Conservation (phyloP, 139 green algal genomes). For the Micractinium conductrix region DNA sequence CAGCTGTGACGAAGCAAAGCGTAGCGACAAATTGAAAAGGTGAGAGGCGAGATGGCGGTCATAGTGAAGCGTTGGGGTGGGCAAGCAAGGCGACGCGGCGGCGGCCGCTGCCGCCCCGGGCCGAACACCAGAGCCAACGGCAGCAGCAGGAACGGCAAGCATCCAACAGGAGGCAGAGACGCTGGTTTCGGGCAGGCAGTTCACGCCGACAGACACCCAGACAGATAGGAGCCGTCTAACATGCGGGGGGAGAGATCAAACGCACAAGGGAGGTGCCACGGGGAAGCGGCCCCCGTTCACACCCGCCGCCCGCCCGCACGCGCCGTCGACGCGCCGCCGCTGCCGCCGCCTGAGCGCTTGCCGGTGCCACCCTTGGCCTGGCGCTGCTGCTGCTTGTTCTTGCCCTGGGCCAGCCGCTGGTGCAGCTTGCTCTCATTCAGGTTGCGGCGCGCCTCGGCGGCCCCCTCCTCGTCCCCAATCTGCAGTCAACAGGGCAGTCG, state of each 20-base stretch:
- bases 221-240: no score
- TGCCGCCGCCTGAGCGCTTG: constrained; percentile 14
- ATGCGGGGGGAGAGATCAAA: background rate
- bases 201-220: no score
- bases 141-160: no score
- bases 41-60: no score
- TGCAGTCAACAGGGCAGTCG: no score
- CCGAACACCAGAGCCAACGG: no score
- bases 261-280: background rate
- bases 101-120: no score
- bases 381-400: constrained; percentile 8
- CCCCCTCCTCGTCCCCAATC: constrained; percentile 40
- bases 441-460: constrained; percentile 30
- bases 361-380: background rate
- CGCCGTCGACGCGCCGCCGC: constrained; percentile 13
- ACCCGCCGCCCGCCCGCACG: constrained; percentile 23
- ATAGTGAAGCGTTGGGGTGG: no score
- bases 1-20: no score
- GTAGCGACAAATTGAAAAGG: no score
- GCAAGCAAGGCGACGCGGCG: no score
- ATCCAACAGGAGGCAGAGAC: background rate
- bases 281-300: background rate
- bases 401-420: background rate
- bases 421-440: constrained; percentile 25
- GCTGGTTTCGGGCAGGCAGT: background rate